phyloP scores from a whole-genome alignment of 2,329 filamentous ascomycete species.

The Phialophora chinensis region DNA sequence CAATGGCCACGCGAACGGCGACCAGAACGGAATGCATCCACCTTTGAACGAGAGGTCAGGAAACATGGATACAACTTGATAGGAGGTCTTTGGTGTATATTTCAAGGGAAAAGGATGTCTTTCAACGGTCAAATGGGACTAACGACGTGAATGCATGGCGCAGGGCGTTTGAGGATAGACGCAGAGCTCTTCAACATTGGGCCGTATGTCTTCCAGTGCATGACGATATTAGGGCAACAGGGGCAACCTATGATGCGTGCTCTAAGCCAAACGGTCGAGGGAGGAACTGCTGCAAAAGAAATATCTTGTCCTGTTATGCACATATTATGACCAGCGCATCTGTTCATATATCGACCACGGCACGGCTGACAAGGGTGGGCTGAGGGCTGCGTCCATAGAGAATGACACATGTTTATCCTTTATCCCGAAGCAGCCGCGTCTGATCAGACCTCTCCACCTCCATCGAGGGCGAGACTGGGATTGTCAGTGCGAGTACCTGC shows the following conservation, averaged over 20 bases:
- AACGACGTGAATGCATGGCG: constrained; percentile 11
- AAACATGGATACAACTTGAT: background rate
- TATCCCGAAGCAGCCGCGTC: background rate
- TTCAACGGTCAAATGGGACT: background rate
- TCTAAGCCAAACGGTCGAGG: background rate
- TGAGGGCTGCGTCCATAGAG: background rate
- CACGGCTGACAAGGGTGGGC: background rate
- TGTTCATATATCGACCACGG: background rate
- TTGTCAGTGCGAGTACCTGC: background rate
- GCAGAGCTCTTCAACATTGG: background rate
- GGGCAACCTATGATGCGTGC: background rate
- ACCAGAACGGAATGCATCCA: background rate
- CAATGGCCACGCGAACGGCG: constrained; percentile 17
- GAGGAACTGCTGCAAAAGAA: background rate
- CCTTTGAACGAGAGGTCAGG: constrained; percentile 2
- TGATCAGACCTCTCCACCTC: background rate
- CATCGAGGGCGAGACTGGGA: background rate
- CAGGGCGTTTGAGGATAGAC: constrained; percentile 18
- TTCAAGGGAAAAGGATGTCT: background rate
- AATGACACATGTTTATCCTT: background rate
- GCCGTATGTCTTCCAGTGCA: background rate
- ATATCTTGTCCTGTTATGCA: background rate
- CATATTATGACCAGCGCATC: background rate
- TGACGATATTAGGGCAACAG: background rate
- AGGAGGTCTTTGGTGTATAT: background rate